These are phyloP conservation scores for Fomitopsis pinicola DNA, from an alignment of 1,284 basidiomycete species.

Conservation along the genomic window DNA sequence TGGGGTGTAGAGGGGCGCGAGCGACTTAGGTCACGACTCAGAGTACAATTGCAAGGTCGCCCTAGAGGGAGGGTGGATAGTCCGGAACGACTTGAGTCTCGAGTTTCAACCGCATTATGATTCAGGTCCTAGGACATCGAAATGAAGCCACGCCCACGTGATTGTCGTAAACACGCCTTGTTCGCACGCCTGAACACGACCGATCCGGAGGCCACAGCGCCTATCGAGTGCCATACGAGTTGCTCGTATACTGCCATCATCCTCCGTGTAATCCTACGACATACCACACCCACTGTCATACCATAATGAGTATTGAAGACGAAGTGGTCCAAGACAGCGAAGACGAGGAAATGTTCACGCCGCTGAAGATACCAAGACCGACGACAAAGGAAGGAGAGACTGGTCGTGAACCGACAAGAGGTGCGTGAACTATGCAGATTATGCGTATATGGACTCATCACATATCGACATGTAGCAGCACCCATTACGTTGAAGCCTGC, in stretches of 20 bases:
- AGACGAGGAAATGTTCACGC: constrained; percentile 15
- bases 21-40: too few relatives aligned
- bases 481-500: neutral
- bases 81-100: neutral
- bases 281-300: neutral
- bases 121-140: neutral
- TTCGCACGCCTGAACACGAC: neutral
- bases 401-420: neutral
- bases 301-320: constrained; percentile 2
- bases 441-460: neutral
- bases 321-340: constrained; percentile 24
- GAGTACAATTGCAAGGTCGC: too few relatives aligned
- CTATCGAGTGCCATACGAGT: neutral
- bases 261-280: neutral
- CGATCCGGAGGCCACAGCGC: neutral
- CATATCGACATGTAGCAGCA: neutral
- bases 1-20: too few relatives aligned
- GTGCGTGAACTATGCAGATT: neutral
- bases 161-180: neutral
- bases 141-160: constrained; percentile 5
- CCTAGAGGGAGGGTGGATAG: too few relatives aligned
- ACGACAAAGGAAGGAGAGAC: neutral
- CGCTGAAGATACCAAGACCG: neutral
- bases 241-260: neutral
- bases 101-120: neutral